Conservation (phyloP, 805 yeast genomes). For the Metschnikowia dekortorum region DNA sequence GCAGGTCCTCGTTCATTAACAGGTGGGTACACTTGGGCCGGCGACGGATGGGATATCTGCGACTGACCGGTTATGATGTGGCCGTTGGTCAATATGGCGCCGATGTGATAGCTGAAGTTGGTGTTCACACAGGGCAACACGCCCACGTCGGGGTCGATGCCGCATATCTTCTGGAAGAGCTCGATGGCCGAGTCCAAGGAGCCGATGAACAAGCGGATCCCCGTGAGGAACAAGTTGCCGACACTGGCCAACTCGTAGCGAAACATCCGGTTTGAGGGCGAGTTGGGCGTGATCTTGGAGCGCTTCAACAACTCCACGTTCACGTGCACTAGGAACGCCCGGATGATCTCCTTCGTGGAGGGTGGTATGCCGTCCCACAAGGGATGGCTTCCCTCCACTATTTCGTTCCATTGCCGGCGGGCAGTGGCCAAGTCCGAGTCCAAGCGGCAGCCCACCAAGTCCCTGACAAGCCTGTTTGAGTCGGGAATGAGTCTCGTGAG, state of each 20-base stretch:
- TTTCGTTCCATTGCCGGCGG: constrained; percentile 64
- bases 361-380: constrained; percentile 61
- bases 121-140: constrained; percentile 83
- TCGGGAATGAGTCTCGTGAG: constrained; percentile 68
- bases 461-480: constrained; percentile 32
- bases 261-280: constrained; percentile 48
- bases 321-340: constrained; percentile 74
- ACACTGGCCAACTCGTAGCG: constrained; percentile 73
- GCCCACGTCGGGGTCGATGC: constrained; percentile 46
- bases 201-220: constrained; percentile 76
- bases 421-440: constrained; percentile 49
- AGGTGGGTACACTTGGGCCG: constrained; percentile 17
- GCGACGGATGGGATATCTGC: constrained; percentile 83
- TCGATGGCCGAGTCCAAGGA: constrained; percentile 83
- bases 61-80: constrained; percentile 82
- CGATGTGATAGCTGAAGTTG: constrained; percentile 79
- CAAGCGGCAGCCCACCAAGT: constrained; percentile 44
- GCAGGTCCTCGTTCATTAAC: constrained; percentile 16
- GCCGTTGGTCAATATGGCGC: constrained; percentile 70
- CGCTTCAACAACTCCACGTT: constrained; percentile 73
- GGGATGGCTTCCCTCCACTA: constrained; percentile 74
- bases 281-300: constrained; percentile 35
- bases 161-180: constrained; percentile 59
- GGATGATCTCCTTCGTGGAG: constrained; percentile 62
- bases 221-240: constrained; percentile 81